A percentile compares a stretch with the other conserved stretches of the same genome.
phyloP scores from a whole-genome alignment of 139 green algal genomes.

The Chlamydomonas urium region DNA sequence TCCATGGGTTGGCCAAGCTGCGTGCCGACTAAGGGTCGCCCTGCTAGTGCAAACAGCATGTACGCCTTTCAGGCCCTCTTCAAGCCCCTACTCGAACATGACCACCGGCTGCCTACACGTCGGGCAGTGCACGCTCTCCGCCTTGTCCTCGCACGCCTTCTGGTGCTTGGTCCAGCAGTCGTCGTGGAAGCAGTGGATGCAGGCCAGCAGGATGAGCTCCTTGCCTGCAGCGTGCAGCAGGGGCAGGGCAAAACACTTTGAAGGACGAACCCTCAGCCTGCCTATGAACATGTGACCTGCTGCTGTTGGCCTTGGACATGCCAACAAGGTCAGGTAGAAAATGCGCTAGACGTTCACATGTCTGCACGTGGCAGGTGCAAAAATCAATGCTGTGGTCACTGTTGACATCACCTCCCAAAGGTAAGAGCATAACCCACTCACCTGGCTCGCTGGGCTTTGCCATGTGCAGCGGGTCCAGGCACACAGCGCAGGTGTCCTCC shows the following conservation, averaged over 20 bases:
- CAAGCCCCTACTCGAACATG: not conserved
- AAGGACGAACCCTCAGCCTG: not conserved
- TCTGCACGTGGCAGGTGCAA: too few relatives aligned
- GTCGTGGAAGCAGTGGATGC: conserved; percentile 32
- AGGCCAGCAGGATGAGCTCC: conserved; percentile 32
- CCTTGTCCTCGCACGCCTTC: not conserved
- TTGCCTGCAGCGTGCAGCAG: not conserved
- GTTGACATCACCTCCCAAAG: not conserved
- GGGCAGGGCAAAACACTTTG: too few relatives aligned
- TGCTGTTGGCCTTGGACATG: too few relatives aligned
- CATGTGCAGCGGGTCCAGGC: conserved; percentile 12
- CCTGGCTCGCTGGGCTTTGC: not conserved
- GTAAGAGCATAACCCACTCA: not conserved
- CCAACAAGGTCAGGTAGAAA: too few relatives aligned
- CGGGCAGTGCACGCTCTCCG: conserved; percentile 15
- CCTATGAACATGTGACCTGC: too few relatives aligned
- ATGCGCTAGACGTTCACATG: too few relatives aligned
- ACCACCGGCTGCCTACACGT: conserved; percentile 27
- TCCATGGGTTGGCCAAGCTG: too few relatives aligned
- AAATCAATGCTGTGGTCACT: too few relatives aligned
- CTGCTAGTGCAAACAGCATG: too few relatives aligned
- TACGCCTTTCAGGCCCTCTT: too few relatives aligned
- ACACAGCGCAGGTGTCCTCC: conserved; percentile 19
- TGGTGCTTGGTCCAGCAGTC: conserved; percentile 37
- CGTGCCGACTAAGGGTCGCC: too few relatives aligned